Conservation (phyloP, 73 alveolate genomes). For the Loxodes magnus region DNA sequence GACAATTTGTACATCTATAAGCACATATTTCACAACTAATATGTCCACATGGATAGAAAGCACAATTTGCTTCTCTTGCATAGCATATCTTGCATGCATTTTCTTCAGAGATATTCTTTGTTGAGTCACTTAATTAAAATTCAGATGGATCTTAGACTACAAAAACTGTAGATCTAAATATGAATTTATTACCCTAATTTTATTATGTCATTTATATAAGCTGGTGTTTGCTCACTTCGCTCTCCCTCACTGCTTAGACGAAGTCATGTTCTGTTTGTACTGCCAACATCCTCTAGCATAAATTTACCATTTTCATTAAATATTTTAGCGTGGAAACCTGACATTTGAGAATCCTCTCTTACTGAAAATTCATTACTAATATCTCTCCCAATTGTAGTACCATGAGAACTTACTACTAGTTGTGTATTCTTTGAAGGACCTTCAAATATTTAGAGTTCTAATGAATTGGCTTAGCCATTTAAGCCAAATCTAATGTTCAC, state of each 20-base stretch:
- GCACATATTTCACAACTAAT: neutral
- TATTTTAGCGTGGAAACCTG: conserved; percentile 44
- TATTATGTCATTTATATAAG: neutral
- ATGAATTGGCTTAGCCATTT: conserved; percentile 26
- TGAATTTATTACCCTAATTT: no score
- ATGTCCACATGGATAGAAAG: conserved; percentile 12
- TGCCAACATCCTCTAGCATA: conserved; percentile 42
- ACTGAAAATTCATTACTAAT: conserved; percentile 32
- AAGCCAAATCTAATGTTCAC: neutral
- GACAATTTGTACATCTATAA: neutral
- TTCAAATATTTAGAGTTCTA: conserved; percentile 39
- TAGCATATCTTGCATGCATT: conserved; percentile 12
- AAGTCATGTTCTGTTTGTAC: conserved; percentile 52
- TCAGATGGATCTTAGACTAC: neutral
- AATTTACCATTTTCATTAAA: conserved; percentile 23
- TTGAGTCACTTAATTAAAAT: neutral
- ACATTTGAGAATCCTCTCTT: conserved; percentile 47
- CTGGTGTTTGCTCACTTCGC: conserved; percentile 15
- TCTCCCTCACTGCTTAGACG: conserved; percentile 55
- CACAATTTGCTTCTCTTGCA: neutral
- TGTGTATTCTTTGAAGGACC: conserved; percentile 43
- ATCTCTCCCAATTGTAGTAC: conserved; percentile 47
- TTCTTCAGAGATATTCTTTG: neutral
- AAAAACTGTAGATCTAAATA: conserved; percentile 7
- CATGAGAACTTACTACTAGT: conserved; percentile 24